A percentile compares a stretch with the other conserved stretches of the same genome.
Evolutionary conservation across 768 basidiomycete genomes (phyloP).

Genomic region (Cyclocybe aegerita): DNA sequence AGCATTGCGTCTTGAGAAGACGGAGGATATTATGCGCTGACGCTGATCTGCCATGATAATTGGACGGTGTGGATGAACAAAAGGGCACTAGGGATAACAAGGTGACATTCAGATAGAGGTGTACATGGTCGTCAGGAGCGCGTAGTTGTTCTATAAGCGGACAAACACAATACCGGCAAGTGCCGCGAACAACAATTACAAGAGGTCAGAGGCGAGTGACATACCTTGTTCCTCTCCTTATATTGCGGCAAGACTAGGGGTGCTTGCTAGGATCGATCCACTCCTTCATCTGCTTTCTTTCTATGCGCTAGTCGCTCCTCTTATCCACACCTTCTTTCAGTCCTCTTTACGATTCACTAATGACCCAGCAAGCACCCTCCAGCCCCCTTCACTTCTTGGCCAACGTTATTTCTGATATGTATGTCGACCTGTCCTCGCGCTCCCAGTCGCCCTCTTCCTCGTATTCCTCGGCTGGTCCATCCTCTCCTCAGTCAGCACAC

Average conservation of each 20-base stretch:
- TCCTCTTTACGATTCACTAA: slow-evolving; percentile 27
- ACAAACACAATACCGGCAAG: slow-evolving; percentile 38
- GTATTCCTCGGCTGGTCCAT: slow-evolving; percentile 15
- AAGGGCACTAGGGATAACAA: slow-evolving; percentile 10
- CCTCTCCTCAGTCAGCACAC: slow-evolving; percentile 16
- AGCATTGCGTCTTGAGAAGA: slow-evolving; percentile 74
- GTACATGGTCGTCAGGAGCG: background rate
- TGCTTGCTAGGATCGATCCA: slow-evolving; percentile 9
- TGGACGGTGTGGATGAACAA: slow-evolving; percentile 4
- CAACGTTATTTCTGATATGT: slow-evolving; percentile 29
- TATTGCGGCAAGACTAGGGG: slow-evolving; percentile 14
- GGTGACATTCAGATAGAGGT: slow-evolving; percentile 8
- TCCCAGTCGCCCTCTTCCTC: slow-evolving; percentile 13
- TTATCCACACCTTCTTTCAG: slow-evolving; percentile 22
- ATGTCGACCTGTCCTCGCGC: slow-evolving; percentile 14
- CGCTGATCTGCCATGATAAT: slow-evolving; percentile 47
- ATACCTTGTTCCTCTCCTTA: slow-evolving; percentile 21
- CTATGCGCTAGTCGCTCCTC: slow-evolving; percentile 35
- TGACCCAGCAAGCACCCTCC: slow-evolving; percentile 22
- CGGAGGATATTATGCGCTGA: slow-evolving; percentile 77
- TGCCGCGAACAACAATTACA: slow-evolving; percentile 23
- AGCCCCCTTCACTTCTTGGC: slow-evolving; percentile 38
- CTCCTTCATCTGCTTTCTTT: slow-evolving; percentile 18
- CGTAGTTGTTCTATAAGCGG: slow-evolving; percentile 20
- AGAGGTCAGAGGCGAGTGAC: slow-evolving; percentile 15